Conservation (phyloP, 148 eudicot species). For the Heliamphora exappendiculata region DNA sequence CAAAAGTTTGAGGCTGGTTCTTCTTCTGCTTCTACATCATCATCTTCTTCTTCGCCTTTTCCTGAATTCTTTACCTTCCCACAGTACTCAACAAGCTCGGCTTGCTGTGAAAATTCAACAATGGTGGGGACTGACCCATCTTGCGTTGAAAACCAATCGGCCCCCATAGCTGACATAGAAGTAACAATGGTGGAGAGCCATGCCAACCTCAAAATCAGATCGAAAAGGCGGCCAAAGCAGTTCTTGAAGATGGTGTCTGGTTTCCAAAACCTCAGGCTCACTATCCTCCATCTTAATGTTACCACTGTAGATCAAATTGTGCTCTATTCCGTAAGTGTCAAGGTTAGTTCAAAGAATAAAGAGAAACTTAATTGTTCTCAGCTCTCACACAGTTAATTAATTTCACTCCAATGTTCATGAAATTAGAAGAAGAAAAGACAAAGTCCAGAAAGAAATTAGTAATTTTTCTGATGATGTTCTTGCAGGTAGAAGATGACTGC, state of each 20-base stretch:
- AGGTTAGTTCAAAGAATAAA: constrained; percentile 46
- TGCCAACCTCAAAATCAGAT: constrained; percentile 53
- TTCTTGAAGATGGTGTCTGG: constrained; percentile 50
- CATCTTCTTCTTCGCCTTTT: constrained; percentile 24
- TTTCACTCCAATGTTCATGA: neutral
- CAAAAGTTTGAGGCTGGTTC: neutral
- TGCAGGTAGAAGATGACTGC: constrained; percentile 56
- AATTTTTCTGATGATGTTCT: neutral
- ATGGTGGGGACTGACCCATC: neutral
- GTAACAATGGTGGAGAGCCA: constrained; percentile 68
- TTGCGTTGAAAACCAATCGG: constrained; percentile 1
- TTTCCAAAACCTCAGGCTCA: constrained; percentile 40
- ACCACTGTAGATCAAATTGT: constrained; percentile 43
- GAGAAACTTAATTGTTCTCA: too few species aligned
- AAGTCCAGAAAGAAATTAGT: neutral
- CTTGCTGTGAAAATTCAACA: neutral
- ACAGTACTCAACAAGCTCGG: constrained; percentile 31
- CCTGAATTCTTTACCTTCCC: constrained; percentile 50
- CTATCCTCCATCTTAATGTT: constrained; percentile 58
- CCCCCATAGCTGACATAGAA: constrained; percentile 49
- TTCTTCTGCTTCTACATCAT: constrained; percentile 7
- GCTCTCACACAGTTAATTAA: neutral
- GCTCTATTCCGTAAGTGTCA: constrained; percentile 58
- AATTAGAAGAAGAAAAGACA: neutral
- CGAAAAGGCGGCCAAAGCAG: constrained; percentile 39